Base-by-base conservation (phyloP, 2,329 filamentous ascomycete species). In the Calonectria pseudoturangicola region DNA sequence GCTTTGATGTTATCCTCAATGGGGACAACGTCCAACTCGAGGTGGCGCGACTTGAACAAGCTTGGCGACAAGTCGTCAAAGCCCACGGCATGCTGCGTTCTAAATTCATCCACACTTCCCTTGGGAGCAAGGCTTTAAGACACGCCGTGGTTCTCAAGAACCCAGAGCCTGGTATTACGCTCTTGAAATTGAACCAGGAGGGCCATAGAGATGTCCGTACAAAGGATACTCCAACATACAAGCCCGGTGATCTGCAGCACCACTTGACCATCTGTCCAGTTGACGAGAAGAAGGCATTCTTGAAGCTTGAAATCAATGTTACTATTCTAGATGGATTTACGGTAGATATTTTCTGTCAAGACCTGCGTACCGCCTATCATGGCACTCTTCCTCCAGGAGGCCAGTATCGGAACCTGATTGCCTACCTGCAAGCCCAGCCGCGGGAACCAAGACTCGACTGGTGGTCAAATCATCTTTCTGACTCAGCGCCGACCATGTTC, bases 281-380 rank as follows among this genome's bases (percentile, higher is more conserved):
- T 0, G 21, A 47, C 7, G 43, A 47, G 63, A 74, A 8, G 28
- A 70, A 45, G 45, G 39, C 47, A 10, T 45, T 68, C 76, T 50
- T 45, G 16, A 41, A 75, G 10, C 69, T 84, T 7, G 82, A 84
- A 21, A 79, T 84, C 51, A 83, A 79, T 58, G 82, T 83, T 62
- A 75, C 78, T 2, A 71, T 83, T n/a, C 76, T 79, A 2, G 82
- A 84, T 18, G 82, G 80, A 2, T 68, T 76, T 7, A 82, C 82
- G 2, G 70, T 77, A 6, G 58, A 70, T 8, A 77, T 82, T 12
- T 62, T 85, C 3, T 73, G 83, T 3, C 56, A 73, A 3, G 82
- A 84, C 27, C 67, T 85, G 2, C 67, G 64, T 0, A n/a, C 70
- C 2, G 79, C 77, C 2, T 84, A 84, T 33, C 71, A 76, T 6